Base-by-base conservation (phyloP, 1,284 basidiomycete species). In the Gomphus sp. region DNA sequence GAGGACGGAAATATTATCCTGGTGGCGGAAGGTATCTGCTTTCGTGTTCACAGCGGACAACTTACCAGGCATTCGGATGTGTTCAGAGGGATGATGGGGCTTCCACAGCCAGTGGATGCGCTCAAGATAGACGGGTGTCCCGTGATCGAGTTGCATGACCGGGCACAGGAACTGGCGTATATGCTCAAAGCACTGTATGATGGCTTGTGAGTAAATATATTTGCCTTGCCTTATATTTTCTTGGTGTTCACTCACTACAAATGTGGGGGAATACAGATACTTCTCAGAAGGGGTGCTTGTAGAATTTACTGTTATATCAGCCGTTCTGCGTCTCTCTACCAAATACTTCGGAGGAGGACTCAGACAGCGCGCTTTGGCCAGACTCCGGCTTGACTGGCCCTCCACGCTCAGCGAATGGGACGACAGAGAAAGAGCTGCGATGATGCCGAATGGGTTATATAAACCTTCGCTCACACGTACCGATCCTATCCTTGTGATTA, bases 21-120 rank as follows among this genome's bases (percentile, higher is more conserved):
- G 56, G 68, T 85, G 51, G 75, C 80, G 0, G 77, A 76, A 0
- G 69, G 71, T 16, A 76, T 77, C 18, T 80, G 77, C 0, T 89
- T 89, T 76, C 87, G 84, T 63, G 82, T 89, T 2, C 87, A 89
- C 65, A 78, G 79, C 3, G 85, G 87, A 0, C 83, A 86, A 64
- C 76, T 89, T 31, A 77, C 78, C 60, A 78, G 87, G 7, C 87
- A 87, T 62, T 89, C 87, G 0, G 86, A 87, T 45, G 75, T 89
- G 25, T 88, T 89, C 67, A 73, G 74, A 57, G 81, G 79, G 60
- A 71, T 87, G 60, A 80, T 89, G 64, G 74, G 78, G 0, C 70
- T 89, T 11, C 85, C 84, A 3, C 82, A 81, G 64, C 82, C 82
- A 7, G 57, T 57, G 12, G 69, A 68, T 48, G 18, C 73, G 54